Percentiles rank a stretch among this genome's conserved stretches.
Evolutionary conservation across 208 protist genomes (phyloP).

Genomic region (Crithidia brevicula): DNA sequence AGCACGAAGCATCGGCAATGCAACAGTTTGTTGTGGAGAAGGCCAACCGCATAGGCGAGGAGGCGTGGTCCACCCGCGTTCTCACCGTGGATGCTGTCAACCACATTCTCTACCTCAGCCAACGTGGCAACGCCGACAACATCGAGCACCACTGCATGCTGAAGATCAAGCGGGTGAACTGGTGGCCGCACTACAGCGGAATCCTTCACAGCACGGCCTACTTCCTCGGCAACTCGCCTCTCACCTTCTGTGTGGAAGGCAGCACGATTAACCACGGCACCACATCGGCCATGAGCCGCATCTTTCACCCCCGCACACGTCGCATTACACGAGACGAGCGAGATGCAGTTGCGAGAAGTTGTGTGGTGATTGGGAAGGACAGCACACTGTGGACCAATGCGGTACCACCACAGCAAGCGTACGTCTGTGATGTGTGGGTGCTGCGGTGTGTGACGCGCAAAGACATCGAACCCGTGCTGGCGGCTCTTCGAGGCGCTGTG

Average conservation of each 20-base stretch:
- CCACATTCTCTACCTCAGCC: constrained; percentile 16
- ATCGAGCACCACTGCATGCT: constrained; percentile 11
- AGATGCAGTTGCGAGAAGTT: neutral
- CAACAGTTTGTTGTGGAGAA: constrained; percentile 20
- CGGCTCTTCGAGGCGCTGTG: neutral
- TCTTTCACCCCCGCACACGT: neutral
- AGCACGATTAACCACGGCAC: neutral
- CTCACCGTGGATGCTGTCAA: constrained; percentile 15
- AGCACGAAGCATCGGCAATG: neutral
- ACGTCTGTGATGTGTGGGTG: constrained; percentile 6
- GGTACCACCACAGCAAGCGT: neutral
- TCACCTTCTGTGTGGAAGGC: neutral
- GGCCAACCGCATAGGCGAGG: constrained; percentile 13
- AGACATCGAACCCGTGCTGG: neutral
- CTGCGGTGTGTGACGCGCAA: constrained; percentile 2
- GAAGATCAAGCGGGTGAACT: constrained; percentile 2
- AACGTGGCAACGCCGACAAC: neutral
- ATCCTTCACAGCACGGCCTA: neutral
- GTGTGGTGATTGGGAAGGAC: neutral
- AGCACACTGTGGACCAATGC: neutral
- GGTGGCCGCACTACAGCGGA: constrained; percentile 10
- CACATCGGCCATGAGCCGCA: neutral
- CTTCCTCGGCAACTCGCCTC: neutral
- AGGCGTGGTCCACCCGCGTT: constrained; percentile 17
- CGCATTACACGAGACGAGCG: neutral